Conservation (phyloP, 202 grass and related monocot genomes). For the Saccharum hybrid region DNA sequence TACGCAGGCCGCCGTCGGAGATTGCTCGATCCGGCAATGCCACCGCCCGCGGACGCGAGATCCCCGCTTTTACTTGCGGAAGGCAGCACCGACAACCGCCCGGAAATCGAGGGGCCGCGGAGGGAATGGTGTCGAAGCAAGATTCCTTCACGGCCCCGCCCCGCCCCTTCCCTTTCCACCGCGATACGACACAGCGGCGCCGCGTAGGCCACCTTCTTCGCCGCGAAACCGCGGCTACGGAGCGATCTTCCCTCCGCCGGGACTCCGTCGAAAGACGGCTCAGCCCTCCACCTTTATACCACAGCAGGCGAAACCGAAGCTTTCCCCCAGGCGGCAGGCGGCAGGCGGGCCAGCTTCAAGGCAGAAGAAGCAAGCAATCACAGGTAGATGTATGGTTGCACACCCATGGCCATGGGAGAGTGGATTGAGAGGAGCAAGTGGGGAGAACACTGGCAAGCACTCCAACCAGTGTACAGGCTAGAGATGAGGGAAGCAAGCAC, state of each 20-base stretch:
- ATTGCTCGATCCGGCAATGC: constrained; percentile 50
- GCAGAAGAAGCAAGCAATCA: constrained; percentile 15
- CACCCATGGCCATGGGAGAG: constrained; percentile 12
- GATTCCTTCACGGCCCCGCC: constrained; percentile 37
- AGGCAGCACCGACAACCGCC: constrained; percentile 41
- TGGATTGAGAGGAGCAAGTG: constrained; percentile 32
- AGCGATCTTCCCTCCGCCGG: constrained; percentile 27
- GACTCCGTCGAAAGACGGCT: constrained; percentile 22
- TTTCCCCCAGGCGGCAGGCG: neutral
- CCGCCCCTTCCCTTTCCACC: neutral
- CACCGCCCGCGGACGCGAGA: constrained; percentile 42
- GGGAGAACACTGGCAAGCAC: constrained; percentile 25
- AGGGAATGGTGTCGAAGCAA: constrained; percentile 40
- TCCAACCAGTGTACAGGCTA: constrained; percentile 15
- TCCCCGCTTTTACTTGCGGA: constrained; percentile 50
- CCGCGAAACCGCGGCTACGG: constrained; percentile 31
- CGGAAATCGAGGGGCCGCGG: constrained; percentile 31
- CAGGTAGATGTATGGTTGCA: neutral
- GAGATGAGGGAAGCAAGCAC: constrained; percentile 19
- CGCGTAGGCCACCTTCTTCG: constrained; percentile 2
- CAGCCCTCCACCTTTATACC: constrained; percentile 27
- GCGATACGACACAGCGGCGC: constrained; percentile 30
- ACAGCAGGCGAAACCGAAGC: constrained; percentile 6
- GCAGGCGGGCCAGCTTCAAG: neutral
- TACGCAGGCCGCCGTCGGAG: neutral